Base-by-base conservation (phyloP, 2,329 filamentous ascomycete species). In the Diplocarpon rosae region DNA sequence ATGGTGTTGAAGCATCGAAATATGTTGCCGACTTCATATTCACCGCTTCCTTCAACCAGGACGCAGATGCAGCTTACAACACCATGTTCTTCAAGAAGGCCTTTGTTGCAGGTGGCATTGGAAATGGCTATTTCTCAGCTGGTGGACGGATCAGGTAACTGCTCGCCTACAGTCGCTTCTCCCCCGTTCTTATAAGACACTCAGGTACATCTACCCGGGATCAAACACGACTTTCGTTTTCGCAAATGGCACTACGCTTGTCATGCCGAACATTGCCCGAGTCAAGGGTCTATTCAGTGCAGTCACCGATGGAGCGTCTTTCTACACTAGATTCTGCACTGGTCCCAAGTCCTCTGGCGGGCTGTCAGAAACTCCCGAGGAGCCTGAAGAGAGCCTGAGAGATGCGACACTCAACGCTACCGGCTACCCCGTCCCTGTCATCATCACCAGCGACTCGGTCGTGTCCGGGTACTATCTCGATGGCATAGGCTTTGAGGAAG, bases 1-100 rank as follows among this genome's bases (percentile, higher is more conserved):
- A 81, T 52, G 76, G 71, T n/a, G 59, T 69, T 36, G 66, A 76
- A 35, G 73, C 70, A 2, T 66, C 66, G 5, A 64, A 65, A 1
- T 72, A 66, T 47, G 62, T 78, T 14, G 62, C 69, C 34, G 63
- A 70, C 2, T 68, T 67, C 57, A 66, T 62, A 45, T 61, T 61
- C 54, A 53, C 57, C 36, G 54, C 59, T 48, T 51, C 64, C 43
- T 47, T 58, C 52, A 47, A 66, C 33, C 66, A 67, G 50, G 66
- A 68, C 40, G 56, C 56, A 16, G 65, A 68, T 50, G 62, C 66
- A 7, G 63, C 61, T 5, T 68, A 66, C 42, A 68, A 68, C 49
- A 62, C 61, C 5, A 61, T 67, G 56, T 67, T 68, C 49, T 67
- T 59, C 44, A 59, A 57, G 37, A 60, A 56, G 42, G 60, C 49